Base-by-base conservation (phyloP, 441 rosid genomes). In the Brassica hybrid region DNA sequence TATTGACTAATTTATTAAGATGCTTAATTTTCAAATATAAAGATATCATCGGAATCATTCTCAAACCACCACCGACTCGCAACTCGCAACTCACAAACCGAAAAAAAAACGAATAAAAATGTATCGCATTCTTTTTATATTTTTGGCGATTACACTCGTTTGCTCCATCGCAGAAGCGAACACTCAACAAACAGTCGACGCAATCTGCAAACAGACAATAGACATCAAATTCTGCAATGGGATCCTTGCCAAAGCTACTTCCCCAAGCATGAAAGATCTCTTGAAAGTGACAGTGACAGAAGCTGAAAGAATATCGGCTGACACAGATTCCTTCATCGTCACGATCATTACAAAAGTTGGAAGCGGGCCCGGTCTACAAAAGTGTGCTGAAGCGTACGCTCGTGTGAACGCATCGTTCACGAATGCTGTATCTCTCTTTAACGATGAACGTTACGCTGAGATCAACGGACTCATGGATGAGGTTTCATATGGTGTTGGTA, bases 311-410 rank as follows among this genome's bases (percentile, higher is more conserved):
- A 18, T 64, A 61, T 43, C 78, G 0, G 72, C 41, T 1, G 65
- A 69, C 21, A 56, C 79, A 0, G n/a, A 54, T 45, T 79, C 70
- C 72, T 79, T 69, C 72, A 69, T 79, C 72, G 32, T 57, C 45
- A 56, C 61, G 3, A 67, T 74, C 38, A 62, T 74, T 57, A 57
- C 32, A 8, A 57, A 79, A 19, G 68, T 61, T 4, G 79, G 82
- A 56, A 74, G 64, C 32, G 79, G 65, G 71, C 3, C 23, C 4
- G 1, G 11, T 14, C 67, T 74, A 36, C 75, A 74, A 13, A 65
- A 11, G 75, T 79, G 82, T 6, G 82, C 67, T 1, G 72, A 57
- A 2, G 75, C 79, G 64, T 79, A 79, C 68, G 18, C 75, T 5
- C 16, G 43, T 56, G 63, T 74, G 6, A 58, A 69, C 72, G 10